phyloP scores from a whole-genome alignment of 2,329 filamentous ascomycete species.

The Aureobasidium sp. region DNA sequence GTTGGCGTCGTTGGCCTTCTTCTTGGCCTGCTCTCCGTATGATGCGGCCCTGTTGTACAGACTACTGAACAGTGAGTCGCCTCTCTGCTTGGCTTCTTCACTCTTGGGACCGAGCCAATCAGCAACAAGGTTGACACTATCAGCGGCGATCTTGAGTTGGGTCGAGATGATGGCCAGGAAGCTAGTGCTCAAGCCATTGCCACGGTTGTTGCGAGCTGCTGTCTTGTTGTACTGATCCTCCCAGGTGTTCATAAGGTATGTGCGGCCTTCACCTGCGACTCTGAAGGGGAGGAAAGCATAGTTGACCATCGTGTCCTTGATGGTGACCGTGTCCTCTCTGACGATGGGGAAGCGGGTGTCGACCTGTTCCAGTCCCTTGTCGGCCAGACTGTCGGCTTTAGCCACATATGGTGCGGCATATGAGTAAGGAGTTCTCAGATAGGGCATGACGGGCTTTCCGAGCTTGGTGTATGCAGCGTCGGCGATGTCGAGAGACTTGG shows the following conservation, averaged over 20 bases:
- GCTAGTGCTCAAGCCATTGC: constrained; percentile 20
- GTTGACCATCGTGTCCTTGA: constrained; percentile 53
- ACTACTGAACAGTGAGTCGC: constrained; percentile 20
- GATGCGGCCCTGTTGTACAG: constrained; percentile 19
- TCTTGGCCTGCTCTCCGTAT: constrained; percentile 19
- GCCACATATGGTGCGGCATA: constrained; percentile 79
- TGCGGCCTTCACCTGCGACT: constrained; percentile 15
- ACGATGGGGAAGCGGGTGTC: constrained; percentile 51
- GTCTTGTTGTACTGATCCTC: constrained; percentile 31
- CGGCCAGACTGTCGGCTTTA: constrained; percentile 68
- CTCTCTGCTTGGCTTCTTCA: constrained; percentile 28
- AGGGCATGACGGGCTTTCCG: constrained; percentile 69
- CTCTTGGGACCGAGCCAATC: constrained; percentile 26
- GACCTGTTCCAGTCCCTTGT: constrained; percentile 34
- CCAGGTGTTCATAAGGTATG: constrained; percentile 26
- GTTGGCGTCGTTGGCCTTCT: constrained; percentile 20
- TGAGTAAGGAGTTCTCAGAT: constrained; percentile 68
- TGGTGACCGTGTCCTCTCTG: constrained; percentile 40
- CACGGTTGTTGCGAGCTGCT: constrained; percentile 24
- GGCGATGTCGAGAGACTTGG: constrained; percentile 70
- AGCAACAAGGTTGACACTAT: constrained; percentile 24
- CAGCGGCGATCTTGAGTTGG: constrained; percentile 25
- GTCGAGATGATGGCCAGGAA: constrained; percentile 27
- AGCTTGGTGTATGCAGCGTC: constrained; percentile 68
- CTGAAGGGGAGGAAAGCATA: constrained; percentile 49